phyloP scores from a whole-genome alignment of 768 basidiomycete genomes.

The Rhizopogon vesiculosus region DNA sequence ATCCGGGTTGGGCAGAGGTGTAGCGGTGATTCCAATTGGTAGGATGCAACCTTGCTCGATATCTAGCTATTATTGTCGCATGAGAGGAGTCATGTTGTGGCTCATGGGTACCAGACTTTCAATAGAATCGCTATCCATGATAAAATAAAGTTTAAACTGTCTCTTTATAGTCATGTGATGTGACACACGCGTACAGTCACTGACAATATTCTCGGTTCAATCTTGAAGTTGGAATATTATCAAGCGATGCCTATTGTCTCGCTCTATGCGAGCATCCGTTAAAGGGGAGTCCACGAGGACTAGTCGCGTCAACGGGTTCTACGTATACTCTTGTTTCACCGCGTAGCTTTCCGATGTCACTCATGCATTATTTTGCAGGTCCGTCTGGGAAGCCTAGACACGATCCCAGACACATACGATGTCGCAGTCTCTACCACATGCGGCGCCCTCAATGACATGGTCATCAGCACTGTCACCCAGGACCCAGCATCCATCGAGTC shows the following conservation, averaged over 20 bases:
- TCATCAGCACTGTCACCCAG: slow-evolving; percentile 87
- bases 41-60: neutral
- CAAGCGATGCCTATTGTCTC: slow-evolving; percentile 59
- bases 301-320: slow-evolving; percentile 88
- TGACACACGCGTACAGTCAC: slow-evolving; percentile 1
- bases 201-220: neutral
- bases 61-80: neutral
- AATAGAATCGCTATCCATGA: too few relatives aligned
- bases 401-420: slow-evolving; percentile 95
- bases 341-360: neutral
- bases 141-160: too few relatives aligned
- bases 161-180: neutral
- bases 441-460: slow-evolving; percentile 76
- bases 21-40: slow-evolving; percentile 10
- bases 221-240: neutral
- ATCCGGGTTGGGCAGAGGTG: slow-evolving; percentile 33
- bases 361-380: slow-evolving; percentile 47
- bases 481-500: slow-evolving; percentile 92
- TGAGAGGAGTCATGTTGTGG: neutral
- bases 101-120: neutral
- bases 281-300: slow-evolving; percentile 36
- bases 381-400: slow-evolving; percentile 88
- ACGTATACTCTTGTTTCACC: slow-evolving; percentile 51
- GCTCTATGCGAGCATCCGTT: slow-evolving; percentile 43
- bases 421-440: slow-evolving; percentile 94